Evolutionary conservation across 2,329 filamentous ascomycete genomes (phyloP).

Genomic region (Microsporum audouinii): DNA sequence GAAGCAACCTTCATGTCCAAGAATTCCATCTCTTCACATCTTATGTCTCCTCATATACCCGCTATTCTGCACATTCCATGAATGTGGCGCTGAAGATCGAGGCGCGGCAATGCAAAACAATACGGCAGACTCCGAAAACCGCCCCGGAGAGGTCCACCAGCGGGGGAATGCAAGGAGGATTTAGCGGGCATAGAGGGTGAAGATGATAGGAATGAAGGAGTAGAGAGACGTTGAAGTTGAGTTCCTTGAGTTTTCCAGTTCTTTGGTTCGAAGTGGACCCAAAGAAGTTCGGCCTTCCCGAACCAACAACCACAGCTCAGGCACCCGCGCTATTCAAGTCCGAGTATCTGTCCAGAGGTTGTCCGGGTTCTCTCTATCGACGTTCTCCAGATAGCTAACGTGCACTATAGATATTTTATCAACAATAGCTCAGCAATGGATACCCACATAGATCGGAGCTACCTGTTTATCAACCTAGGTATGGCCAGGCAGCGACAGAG

Average conservation of each 20-base stretch:
- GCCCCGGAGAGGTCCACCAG: background rate
- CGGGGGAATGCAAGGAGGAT: background rate
- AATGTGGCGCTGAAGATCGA: background rate
- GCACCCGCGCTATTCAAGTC: background rate
- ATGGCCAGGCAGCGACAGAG: too few relatives aligned
- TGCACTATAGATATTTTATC: too few relatives aligned
- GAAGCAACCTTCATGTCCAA: background rate
- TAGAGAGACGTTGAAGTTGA: background rate
- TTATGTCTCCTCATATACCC: background rate
- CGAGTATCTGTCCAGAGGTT: too few relatives aligned
- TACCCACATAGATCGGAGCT: too few relatives aligned
- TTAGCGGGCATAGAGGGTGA: background rate
- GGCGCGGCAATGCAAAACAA: background rate
- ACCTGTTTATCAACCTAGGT: too few relatives aligned
- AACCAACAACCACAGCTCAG: background rate
- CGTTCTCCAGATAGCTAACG: too few relatives aligned
- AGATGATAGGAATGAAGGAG: background rate
- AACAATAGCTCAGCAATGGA: too few relatives aligned
- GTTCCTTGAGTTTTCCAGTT: slow-evolving; percentile 1
- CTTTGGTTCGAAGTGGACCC: background rate
- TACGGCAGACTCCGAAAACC: background rate
- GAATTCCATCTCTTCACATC: background rate
- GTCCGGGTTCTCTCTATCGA: too few relatives aligned
- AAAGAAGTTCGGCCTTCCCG: background rate
- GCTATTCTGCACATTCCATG: background rate